Evolutionary conservation across 441 rosid genomes (phyloP).

Genomic region (Capsella rubella): DNA sequence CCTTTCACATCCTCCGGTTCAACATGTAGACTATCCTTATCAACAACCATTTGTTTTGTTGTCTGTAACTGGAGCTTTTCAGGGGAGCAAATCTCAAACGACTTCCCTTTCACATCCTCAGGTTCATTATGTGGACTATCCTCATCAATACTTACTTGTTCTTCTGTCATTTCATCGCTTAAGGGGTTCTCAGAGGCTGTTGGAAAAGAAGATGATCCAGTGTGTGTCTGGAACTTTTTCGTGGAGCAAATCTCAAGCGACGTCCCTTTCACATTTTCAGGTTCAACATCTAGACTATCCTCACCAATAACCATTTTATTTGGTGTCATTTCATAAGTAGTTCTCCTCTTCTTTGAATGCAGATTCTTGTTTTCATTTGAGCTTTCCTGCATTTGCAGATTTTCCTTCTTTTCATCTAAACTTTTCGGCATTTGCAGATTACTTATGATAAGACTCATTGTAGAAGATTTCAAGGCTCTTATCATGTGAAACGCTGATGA

Average conservation of each 20-base stretch:
- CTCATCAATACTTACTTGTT: not conserved
- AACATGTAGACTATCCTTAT: not conserved
- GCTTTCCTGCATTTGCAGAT: not conserved
- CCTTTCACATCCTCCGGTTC: not conserved
- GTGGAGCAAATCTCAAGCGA: not conserved
- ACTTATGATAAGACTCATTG: slow-evolving; percentile 22
- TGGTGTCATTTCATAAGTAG: not conserved
- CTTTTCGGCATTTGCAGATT: not conserved
- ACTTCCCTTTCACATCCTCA: not conserved
- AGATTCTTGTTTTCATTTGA: not conserved
- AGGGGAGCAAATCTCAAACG: not conserved
- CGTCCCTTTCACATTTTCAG: not conserved
- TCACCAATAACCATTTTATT: not conserved
- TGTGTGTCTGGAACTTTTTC: not conserved
- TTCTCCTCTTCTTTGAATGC: not conserved
- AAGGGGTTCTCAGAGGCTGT: not conserved
- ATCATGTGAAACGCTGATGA: slow-evolving; percentile 67
- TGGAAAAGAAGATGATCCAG: not conserved
- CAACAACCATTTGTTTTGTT: not conserved
- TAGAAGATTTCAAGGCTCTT: slow-evolving; percentile 44
- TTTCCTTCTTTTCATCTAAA: not conserved
- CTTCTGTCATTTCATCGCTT: not conserved
- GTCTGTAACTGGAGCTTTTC: not conserved
- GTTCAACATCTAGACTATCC: not conserved
- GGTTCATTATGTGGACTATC: not conserved